These are phyloP conservation scores for Carpinus fangiana DNA, from an alignment of 306 rosid species.

Conservation along the genomic window DNA sequence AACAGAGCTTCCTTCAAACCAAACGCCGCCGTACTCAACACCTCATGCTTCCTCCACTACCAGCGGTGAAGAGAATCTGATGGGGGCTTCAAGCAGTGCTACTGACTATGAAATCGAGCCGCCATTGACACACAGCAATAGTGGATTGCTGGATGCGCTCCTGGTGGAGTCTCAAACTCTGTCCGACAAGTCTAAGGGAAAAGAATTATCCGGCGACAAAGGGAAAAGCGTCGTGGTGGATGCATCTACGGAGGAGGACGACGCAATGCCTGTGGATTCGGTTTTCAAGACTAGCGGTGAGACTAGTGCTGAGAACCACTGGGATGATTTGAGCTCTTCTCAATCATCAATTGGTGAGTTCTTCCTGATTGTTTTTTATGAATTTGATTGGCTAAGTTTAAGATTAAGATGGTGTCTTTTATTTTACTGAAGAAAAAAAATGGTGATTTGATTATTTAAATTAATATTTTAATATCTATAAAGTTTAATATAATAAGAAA, in stretches of 20 bases:
- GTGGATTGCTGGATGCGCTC: slow-evolving; percentile 64
- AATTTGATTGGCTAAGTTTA: no score
- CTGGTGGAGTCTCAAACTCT: slow-evolving; percentile 43
- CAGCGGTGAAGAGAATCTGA: slow-evolving; percentile 41
- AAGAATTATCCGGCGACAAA: slow-evolving; percentile 24
- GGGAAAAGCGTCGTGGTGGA: slow-evolving; percentile 37
- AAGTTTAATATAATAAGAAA: no score
- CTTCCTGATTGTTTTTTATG: not conserved
- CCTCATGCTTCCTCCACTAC: slow-evolving; percentile 53
- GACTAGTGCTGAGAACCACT: slow-evolving; percentile 32
- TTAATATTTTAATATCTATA: no score
- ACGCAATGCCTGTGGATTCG: slow-evolving; percentile 25
- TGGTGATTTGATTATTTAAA: no score
- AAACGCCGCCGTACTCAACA: slow-evolving; percentile 35
- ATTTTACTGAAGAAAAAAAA: no score
- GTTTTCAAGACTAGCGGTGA: slow-evolving; percentile 30
- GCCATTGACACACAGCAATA: slow-evolving; percentile 32
- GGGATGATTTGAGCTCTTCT: slow-evolving; percentile 42
- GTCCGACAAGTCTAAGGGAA: slow-evolving; percentile 34
- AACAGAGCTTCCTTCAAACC: slow-evolving; percentile 61
- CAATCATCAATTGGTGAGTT: slow-evolving; percentile 47
- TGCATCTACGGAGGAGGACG: slow-evolving; percentile 31
- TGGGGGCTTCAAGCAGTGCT: slow-evolving; percentile 33
- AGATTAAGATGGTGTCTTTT: no score
- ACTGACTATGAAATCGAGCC: slow-evolving; percentile 28